Evolutionary conservation across 2,329 filamentous ascomycete genomes (phyloP), one percentile per base, ranked within the genome.

Genomic region (Penicillium polonicum): DNA sequence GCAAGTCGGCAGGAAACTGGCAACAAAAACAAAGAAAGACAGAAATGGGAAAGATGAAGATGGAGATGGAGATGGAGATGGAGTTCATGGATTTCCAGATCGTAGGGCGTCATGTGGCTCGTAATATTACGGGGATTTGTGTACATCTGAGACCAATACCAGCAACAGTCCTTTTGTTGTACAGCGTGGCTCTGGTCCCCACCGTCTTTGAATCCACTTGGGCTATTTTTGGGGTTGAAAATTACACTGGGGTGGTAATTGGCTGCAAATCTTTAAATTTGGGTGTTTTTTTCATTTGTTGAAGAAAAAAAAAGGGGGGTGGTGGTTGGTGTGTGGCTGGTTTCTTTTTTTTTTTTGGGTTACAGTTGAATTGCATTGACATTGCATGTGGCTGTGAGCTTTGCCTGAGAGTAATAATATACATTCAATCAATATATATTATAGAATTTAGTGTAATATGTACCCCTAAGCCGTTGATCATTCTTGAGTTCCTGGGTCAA

Each of bases 221-320:
- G 57, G 46, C 65, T 67, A 67, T 67, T 67, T 66, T 66, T 67
- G 63, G 54, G 36, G 19, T 17, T 60, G 31, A 51, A 56, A 57
- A 57, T 48, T 48, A 49, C 48, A 38, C 25, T 12, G 38, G 17
- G 27, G 27, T 46, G 45, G 48, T 51, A 51, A 51, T 51, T 48
- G 5, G 29, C 17, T 46, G 45, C 36, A 42, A 44, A 38, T 39
- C 29, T 41, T 42, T 31, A 49, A 31, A n/a, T 42, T 42, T 27
- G 29, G 29, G 4, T 10, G 39, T 52, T 44, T 52, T 52, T 52
- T 58, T 58, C 36, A 35, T 23, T 31, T 13, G 35, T 15, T 15
- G 52, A 33, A 31, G 35, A 9, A 23, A 27, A 39, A 39, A 55
- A 48, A 23, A 13, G 17, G 27, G 43, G 31, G 36, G 15, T 7